Evolutionary conservation across 495 filamentous ascomycete genomes (phyloP), one percentile per base, ranked within the genome.

Genomic region (Penicillium longicatenatum): DNA sequence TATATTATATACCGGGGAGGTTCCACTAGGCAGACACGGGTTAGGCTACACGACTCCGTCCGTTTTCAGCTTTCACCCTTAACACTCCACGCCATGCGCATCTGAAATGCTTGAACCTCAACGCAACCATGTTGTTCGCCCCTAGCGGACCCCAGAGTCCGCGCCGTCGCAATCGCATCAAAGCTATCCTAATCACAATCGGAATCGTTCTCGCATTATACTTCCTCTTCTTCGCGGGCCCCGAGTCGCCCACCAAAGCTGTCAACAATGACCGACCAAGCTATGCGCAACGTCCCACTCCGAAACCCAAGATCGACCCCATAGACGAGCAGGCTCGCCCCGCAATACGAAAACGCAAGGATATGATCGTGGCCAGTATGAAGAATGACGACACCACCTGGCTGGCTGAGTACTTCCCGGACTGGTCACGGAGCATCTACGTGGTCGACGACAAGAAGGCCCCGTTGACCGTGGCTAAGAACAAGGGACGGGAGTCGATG

Each of bases 401-500:
- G 86, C 62, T 88, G 22, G 64, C 73, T 48, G 68, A 81, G 35
- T 69, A 70, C 47, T 76, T 84, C 35, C 70, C 71, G 3, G 75
- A 80, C 24, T 81, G 75, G 79, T 68, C 69, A 30, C 78, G 71
- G 62, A 83, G 69, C 55, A 66, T 83, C 52, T 85, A 84, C 60
- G 75, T 82, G 17, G 79, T 81, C 52, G 74, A 85, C 55, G 71
- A 80, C 55, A 62, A 71, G 43, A 57, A 60, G 16, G 79, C 81
- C 19, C 63, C 70, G 6, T 69, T 83, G 69, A 79, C 77, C 3
- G 80, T 83, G 41, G 48, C 71, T 3, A 50, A 61, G 21, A 84
- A 84, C 61, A 84, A 86, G 62, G 83, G 83, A 8, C 73, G 80
- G 52, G 83, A 86, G 62, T 81, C 81, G 17, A 84, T 84, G 79